Evolutionary conservation across 441 rosid species (phyloP), one percentile per base, ranked within the genome.

Genomic region (Populus hybrid): DNA sequence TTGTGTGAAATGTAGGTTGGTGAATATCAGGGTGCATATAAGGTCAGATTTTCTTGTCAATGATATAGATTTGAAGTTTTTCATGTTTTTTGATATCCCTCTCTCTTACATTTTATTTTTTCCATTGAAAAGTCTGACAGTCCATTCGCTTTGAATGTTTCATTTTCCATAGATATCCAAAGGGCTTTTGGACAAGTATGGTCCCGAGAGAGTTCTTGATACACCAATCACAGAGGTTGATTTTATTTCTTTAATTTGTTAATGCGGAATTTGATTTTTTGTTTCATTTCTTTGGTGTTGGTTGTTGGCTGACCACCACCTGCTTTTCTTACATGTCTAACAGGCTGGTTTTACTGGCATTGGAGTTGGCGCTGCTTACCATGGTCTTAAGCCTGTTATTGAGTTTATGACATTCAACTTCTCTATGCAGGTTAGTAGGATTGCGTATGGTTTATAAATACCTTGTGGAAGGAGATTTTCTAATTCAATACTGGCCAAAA

Each of bases 311-410:
- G 26, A 72, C 63, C 57, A 16, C 53, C 40, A 36, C 61, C n/a
- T 79, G 61, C 76, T 24, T 59, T 59, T 79, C 67, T 79, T 64
- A 3, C 74, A 67, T 75, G 40, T 67, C 71, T 81, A 53, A 64
- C 86, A 95, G 98, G 98, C 99, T 85, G 99, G 99, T 53, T 94
- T 96, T 87, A 86, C 98, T 76, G 99, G 99, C 80, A 93, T 96
- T 80, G 98, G 94, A 84, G 99, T 96, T 72, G 99, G 98, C 76
- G 98, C 98, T 64, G 98, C 99, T 80, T 96, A 96, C 77, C 82
- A 92, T 83, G 98, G 98, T 71, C 88, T 96, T 69, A 92, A 82
- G 88, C 99, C 97, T 75, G 91, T 94, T 50, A 89, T 96, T 40
- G 98, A 96, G 81, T 96, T 96, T 82, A 94, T 95, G 99, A 94